Percentiles rank a stretch among this genome's conserved stretches.
phyloP scores from a whole-genome alignment of 768 basidiomycete species.

The Rhizopogon salebrosus region DNA sequence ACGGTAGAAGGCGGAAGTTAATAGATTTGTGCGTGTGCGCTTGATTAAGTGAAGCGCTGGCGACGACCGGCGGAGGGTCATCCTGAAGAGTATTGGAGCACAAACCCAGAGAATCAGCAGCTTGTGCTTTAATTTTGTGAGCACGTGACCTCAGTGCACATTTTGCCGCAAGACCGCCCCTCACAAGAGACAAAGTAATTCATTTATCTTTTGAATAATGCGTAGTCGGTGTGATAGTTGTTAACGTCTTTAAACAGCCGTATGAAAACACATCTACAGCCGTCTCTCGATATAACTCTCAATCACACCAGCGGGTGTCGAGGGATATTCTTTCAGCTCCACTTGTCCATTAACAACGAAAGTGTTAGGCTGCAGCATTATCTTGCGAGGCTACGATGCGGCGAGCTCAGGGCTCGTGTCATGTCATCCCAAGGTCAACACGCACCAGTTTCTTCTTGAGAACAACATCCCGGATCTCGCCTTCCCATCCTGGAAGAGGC shows the following conservation, averaged over 20 bases:
- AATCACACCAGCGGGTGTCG: conserved; percentile 69
- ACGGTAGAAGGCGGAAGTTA: neutral
- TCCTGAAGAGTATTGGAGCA: neutral
- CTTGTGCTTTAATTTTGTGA: neutral
- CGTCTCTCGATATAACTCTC: conserved; percentile 77
- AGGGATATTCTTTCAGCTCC: conserved; percentile 72
- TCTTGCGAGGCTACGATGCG: conserved; percentile 63
- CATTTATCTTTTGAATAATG: too few species aligned
- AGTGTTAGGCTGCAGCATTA: conserved; percentile 83
- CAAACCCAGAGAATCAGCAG: neutral
- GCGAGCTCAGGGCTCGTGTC: neutral
- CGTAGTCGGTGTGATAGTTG: neutral
- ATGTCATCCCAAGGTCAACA: conserved; percentile 1
- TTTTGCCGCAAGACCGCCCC: too few species aligned
- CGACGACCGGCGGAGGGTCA: neutral
- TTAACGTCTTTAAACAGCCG: neutral
- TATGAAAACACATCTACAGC: conserved; percentile 27
- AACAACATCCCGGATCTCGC: conserved; percentile 72
- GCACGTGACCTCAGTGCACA: conserved; percentile 22
- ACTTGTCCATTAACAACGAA: conserved; percentile 63
- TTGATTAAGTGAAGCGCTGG: conserved; percentile 12
- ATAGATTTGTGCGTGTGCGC: neutral
- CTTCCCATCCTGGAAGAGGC: conserved; percentile 66
- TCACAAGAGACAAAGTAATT: too few species aligned
- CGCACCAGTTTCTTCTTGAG: conserved; percentile 73